Conservation (phyloP, 2,329 filamentous ascomycete species). For the Truncatella angustata region DNA sequence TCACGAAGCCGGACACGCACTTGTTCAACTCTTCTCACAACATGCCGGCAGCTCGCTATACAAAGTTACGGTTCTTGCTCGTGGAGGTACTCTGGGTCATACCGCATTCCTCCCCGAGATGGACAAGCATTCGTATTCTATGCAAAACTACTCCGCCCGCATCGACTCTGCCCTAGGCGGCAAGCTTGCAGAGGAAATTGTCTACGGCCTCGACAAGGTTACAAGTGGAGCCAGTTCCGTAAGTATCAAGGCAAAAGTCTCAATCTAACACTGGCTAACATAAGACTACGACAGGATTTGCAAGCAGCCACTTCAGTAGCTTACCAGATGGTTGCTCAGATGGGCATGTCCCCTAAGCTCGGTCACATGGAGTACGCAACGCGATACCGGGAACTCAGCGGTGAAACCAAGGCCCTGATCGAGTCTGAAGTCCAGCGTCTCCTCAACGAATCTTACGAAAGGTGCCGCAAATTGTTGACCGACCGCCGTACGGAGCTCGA, state of each 20-base stretch:
- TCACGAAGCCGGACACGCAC: constrained; percentile 91
- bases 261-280: no score
- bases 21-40: constrained; percentile 79
- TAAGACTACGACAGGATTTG: constrained; percentile 71
- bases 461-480: constrained; percentile 69
- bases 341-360: constrained; percentile 84
- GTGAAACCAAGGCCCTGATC: constrained; percentile 81
- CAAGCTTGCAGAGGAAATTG: constrained; percentile 86
- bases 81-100: constrained; percentile 81
- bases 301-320: constrained; percentile 77
- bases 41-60: constrained; percentile 77
- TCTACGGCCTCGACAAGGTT: constrained; percentile 88
- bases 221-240: constrained; percentile 82
- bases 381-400: constrained; percentile 78
- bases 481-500: constrained; percentile 83
- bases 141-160: constrained; percentile 75
- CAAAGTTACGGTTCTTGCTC: constrained; percentile 95
- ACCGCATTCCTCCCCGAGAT: constrained; percentile 87
- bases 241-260: constrained; percentile 33
- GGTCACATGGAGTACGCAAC: constrained; percentile 86
- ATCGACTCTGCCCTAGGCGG: constrained; percentile 83
- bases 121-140: constrained; percentile 88
- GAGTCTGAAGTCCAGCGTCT: constrained; percentile 85
- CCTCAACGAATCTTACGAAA: constrained; percentile 76
- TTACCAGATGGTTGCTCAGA: constrained; percentile 82